Evolutionary conservation across 768 basidiomycete genomes (phyloP).

Genomic region (Leccinum broughii): DNA sequence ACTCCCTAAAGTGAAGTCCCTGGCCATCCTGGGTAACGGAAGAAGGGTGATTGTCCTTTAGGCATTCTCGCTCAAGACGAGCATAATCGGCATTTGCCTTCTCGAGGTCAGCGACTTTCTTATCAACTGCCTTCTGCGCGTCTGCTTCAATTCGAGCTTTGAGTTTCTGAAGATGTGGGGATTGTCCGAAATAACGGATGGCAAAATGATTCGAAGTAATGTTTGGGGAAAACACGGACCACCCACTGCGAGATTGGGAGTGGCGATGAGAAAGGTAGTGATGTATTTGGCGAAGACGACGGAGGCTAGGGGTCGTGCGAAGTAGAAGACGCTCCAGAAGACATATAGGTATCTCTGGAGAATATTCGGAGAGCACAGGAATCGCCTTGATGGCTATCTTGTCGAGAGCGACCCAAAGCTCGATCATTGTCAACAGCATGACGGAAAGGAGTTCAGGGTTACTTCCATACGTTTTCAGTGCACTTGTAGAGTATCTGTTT

Average conservation of each 20-base stretch:
- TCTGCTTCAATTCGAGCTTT: constrained; percentile 30
- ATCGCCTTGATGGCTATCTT: constrained; percentile 17
- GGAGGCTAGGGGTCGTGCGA: constrained; percentile 28
- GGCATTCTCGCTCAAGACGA: constrained; percentile 15
- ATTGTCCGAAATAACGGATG: constrained; percentile 35
- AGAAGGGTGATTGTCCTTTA: background rate
- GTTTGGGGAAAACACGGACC: constrained; percentile 35
- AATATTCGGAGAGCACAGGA: constrained; percentile 32
- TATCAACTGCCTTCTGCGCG: constrained; percentile 21
- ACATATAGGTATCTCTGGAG: constrained; percentile 30
- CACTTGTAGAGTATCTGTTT: constrained; percentile 27
- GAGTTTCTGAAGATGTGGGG: constrained; percentile 26
- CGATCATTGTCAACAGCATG: constrained; percentile 39
- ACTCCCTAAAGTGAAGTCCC: constrained; percentile 12
- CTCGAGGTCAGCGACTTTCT: constrained; percentile 33
- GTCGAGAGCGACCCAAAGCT: constrained; percentile 40
- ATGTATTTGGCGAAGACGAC: constrained; percentile 29
- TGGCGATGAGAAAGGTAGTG: constrained; percentile 17
- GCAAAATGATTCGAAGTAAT: constrained; percentile 29
- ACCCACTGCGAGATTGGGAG: background rate
- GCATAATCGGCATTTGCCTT: constrained; percentile 23
- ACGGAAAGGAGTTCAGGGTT: constrained; percentile 41
- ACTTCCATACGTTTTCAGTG: constrained; percentile 25
- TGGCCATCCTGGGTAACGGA: constrained; percentile 1
- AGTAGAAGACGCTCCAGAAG: constrained; percentile 30